Base-by-base conservation (phyloP, 306 rosid species). In the Fagus sylvatica region DNA sequence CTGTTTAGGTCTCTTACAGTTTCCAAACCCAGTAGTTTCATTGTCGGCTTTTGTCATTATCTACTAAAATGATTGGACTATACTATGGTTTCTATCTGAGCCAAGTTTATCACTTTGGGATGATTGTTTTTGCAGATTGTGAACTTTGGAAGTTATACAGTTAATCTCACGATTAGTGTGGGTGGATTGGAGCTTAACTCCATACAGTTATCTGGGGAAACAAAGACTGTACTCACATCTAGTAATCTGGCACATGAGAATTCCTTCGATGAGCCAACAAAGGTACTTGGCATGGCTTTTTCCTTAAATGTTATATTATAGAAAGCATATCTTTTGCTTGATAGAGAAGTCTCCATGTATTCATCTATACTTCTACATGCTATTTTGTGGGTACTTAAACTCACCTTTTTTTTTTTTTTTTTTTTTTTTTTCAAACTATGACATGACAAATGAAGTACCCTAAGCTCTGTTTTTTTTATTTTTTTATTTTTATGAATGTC, bases 211-310 rank as follows among this genome's bases (percentile, higher is more conserved):
- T 84, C 92, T 13, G 92, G 93, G 40, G 84, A 92, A 40, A 81
- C 74, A 4, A 81, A 75, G 87, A 88, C 91, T 13, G 82, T 95
- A 39, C 90, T 95, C 68, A 91, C 96, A 1, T 89, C 98, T 69
- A 46, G 46, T 76, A 89, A 91, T 80, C 74, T 87, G 65, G 88
- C 74, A 91, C 98, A 95, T 64, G 98, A 95, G 78, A 95, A 95
- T 78, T 89, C 98, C 54, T 95, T 95, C 84, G 40, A 83, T 4
- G 79, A 77, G 46, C 98, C 97, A 69, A 85, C 69, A 5, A 95
- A 92, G 98, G 98, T 95, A 88, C 40, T 30, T 13, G 13, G 4
- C 76, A 51, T 74, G 36, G 48, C 49, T 53, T 57, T 46, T 69
- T 30, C 53, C 53, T 69, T 34, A 41, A 46, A 46, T 53, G 37